Percentiles rank a stretch among this genome's conserved stretches.
Evolutionary conservation across 2,329 filamentous ascomycete species (phyloP).

Genomic region (Fusarium kyushuense): DNA sequence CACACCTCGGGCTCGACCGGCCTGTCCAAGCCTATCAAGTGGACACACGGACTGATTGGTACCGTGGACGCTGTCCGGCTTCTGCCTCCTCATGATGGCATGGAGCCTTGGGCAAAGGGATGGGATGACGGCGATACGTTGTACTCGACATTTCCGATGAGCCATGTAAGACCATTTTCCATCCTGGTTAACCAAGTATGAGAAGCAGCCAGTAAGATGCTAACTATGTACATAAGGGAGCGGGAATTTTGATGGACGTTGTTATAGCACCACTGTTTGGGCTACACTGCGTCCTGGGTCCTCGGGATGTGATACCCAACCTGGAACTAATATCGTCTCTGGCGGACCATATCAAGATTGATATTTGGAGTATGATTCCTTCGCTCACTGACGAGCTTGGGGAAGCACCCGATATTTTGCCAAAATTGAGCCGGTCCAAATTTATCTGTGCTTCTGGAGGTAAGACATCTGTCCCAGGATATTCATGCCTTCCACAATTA

Average conservation of each 20-base stretch:
- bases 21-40: constrained; percentile 55
- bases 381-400: constrained; percentile 53
- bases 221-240: constrained; percentile 43
- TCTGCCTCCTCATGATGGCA: constrained; percentile 51
- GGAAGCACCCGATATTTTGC: constrained; percentile 50
- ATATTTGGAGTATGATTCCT: constrained; percentile 56
- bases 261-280: constrained; percentile 53
- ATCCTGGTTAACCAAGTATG: too few relatives aligned
- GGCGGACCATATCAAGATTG: constrained; percentile 51
- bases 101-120: constrained; percentile 48
- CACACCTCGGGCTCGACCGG: constrained; percentile 60
- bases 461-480: background rate
- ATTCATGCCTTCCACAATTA: too few relatives aligned
- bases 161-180: background rate
- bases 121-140: constrained; percentile 43
- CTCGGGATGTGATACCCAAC: constrained; percentile 52
- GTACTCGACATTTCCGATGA: constrained; percentile 46
- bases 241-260: constrained; percentile 58
- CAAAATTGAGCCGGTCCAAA: constrained; percentile 50
- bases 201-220: too few relatives aligned
- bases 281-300: constrained; percentile 54
- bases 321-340: constrained; percentile 52
- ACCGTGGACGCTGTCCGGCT: constrained; percentile 54
- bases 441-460: constrained; percentile 51
- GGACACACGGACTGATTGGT: constrained; percentile 50